phyloP scores from a whole-genome alignment of 73 alveolate genomes.

The Paramecium primaurelia region DNA sequence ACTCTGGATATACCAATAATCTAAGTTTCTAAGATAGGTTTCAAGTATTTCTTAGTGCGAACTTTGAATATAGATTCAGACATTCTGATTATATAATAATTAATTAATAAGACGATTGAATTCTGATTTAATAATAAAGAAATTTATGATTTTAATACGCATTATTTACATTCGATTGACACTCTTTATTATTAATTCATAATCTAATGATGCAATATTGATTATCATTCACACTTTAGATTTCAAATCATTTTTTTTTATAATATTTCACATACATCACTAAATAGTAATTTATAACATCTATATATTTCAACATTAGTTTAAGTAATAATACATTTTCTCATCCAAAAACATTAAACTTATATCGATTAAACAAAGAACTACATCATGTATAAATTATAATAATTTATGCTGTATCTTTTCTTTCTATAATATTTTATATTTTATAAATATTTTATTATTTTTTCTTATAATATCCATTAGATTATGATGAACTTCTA shows the following conservation, averaged over 20 bases:
- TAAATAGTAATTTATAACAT: background rate
- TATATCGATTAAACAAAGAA: background rate
- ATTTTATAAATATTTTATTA: background rate
- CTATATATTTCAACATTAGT: background rate
- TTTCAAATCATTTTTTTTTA: background rate
- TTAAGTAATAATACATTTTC: background rate
- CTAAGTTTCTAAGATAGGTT: background rate
- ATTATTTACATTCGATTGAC: background rate
- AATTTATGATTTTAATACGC: background rate
- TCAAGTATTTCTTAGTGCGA: background rate
- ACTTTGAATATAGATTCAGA: background rate
- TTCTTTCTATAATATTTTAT: background rate
- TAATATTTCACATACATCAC: background rate
- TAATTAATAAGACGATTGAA: background rate
- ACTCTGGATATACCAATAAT: conserved; percentile 1
- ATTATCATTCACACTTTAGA: background rate
- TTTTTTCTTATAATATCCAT: background rate
- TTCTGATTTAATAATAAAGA: background rate
- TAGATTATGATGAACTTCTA: too few relatives aligned
- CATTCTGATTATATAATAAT: background rate
- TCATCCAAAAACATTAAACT: background rate
- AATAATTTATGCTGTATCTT: background rate
- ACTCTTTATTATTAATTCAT: background rate
- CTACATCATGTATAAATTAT: background rate
- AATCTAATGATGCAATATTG: background rate